Evolutionary conservation across 306 rosid species (phyloP).

Genomic region (Trichosanthes cucumerina): DNA sequence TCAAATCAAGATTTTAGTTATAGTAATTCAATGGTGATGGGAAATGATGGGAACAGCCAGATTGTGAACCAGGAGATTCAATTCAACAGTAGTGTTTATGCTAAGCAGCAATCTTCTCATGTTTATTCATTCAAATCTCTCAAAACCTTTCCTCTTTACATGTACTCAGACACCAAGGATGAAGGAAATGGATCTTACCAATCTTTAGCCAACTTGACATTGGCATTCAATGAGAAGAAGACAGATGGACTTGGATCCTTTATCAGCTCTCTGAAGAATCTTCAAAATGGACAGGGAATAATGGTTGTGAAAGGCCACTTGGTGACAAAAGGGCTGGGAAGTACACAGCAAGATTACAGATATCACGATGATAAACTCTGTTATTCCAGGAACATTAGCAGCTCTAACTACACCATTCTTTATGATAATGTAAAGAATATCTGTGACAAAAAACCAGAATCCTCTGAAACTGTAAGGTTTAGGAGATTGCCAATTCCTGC

Average conservation of each 20-base stretch:
- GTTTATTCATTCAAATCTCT: conserved; percentile 20
- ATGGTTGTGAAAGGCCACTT: conserved; percentile 39
- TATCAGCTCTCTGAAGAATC: conserved; percentile 44
- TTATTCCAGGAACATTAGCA: conserved; percentile 60
- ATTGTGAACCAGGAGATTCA: conserved; percentile 46
- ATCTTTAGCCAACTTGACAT: conserved; percentile 30
- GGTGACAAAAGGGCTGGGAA: conserved; percentile 50
- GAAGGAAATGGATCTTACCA: conserved; percentile 21
- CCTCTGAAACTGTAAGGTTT: conserved; percentile 15
- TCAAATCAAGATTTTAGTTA: conserved; percentile 41
- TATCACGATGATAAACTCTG: conserved; percentile 33
- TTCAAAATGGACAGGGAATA: conserved; percentile 57
- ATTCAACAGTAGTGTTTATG: conserved; percentile 31
- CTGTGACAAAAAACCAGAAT: conserved; percentile 25
- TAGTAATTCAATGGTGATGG: conserved; percentile 43
- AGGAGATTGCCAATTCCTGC: conserved; percentile 17
- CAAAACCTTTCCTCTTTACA: conserved; percentile 36
- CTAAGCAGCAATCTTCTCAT: conserved; percentile 21
- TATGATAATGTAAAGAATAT: conserved; percentile 36
- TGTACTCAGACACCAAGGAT: conserved; percentile 25
- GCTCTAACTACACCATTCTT: conserved; percentile 65
- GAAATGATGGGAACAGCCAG: conserved; percentile 38
- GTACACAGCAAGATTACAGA: conserved; percentile 58
- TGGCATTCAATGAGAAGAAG: conserved; percentile 46
- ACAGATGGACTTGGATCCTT: conserved; percentile 20